phyloP scores from a whole-genome alignment of 345 rosid species.

The Corymbia maculata region DNA sequence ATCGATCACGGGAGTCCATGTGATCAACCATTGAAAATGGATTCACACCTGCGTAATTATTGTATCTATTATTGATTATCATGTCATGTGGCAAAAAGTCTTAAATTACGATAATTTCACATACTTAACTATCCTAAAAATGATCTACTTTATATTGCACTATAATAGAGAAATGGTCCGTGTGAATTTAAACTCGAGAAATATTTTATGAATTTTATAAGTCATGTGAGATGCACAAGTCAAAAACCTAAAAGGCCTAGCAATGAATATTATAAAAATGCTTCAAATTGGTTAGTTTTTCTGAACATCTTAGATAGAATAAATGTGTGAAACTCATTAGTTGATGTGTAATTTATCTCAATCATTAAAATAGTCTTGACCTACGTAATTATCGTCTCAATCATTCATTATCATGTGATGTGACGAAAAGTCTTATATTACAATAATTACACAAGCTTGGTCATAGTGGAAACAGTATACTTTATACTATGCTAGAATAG shows the following conservation, averaged over 20 bases:
- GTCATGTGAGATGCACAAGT: not conserved
- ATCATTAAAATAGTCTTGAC: not conserved
- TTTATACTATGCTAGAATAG: not conserved
- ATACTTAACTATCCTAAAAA: fast-evolving
- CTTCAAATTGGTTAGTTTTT: not conserved
- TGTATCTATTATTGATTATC: not conserved
- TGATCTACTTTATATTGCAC: not conserved
- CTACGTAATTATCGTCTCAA: not conserved
- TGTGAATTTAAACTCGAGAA: not conserved
- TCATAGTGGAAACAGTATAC: not conserved
- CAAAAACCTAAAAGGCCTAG: fast-evolving
- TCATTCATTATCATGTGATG: fast-evolving
- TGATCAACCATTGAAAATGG: not conserved
- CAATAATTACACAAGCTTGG: fast-evolving
- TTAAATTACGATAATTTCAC: not conserved
- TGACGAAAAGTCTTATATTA: not conserved
- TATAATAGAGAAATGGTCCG: not conserved
- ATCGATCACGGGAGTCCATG: not conserved
- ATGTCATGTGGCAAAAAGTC: not conserved
- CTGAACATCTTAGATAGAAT: not conserved
- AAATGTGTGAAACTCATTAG: not conserved
- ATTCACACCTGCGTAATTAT: not conserved
- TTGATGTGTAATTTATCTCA: not conserved
- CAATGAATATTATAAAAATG: not conserved
- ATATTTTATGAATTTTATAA: not conserved